Percentiles rank a stretch among this genome's conserved stretches.
Conservation (phyloP, 371 early-diverging fungal species). For the Apophysomyces variabilis region DNA sequence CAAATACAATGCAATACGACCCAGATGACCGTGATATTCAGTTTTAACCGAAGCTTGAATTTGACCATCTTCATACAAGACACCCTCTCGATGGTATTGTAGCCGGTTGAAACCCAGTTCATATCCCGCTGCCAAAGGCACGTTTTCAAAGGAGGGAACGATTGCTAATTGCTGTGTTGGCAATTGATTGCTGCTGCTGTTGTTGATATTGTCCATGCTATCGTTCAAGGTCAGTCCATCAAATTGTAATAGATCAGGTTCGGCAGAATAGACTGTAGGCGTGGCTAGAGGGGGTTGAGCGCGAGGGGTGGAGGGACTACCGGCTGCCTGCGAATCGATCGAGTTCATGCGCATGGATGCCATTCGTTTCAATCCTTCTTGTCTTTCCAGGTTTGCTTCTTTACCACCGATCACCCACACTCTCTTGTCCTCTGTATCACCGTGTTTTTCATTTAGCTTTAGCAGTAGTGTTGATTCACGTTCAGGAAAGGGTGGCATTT, state of each 20-base stretch:
- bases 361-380: conserved; percentile 51
- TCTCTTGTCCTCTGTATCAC: conserved; percentile 93
- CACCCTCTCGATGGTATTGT: conserved; percentile 76
- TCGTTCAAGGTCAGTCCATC: conserved; percentile 33
- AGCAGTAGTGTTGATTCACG: conserved; percentile 88
- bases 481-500: conserved; percentile 97
- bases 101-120: conserved; percentile 66
- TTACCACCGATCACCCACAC: conserved; percentile 94
- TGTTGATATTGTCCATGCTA: neutral
- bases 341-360: conserved; percentile 45
- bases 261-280: conserved; percentile 12
- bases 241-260: conserved; percentile 43
- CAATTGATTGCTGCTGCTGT: neutral
- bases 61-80: conserved; percentile 86
- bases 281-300: conserved; percentile 20
- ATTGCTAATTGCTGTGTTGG: conserved; percentile 6
- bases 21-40: conserved; percentile 86
- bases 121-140: conserved; percentile 55
- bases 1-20: conserved; percentile 85
- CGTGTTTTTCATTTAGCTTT: conserved; percentile 80
- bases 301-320: conserved; percentile 18
- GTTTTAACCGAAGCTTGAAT: conserved; percentile 89
- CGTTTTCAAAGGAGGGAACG: conserved; percentile 20
- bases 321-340: conserved; percentile 13
- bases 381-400: conserved; percentile 73